Evolutionary conservation across 164 flowering plant genomes (phyloP).

Genomic region (Nelumbo lutea): DNA sequence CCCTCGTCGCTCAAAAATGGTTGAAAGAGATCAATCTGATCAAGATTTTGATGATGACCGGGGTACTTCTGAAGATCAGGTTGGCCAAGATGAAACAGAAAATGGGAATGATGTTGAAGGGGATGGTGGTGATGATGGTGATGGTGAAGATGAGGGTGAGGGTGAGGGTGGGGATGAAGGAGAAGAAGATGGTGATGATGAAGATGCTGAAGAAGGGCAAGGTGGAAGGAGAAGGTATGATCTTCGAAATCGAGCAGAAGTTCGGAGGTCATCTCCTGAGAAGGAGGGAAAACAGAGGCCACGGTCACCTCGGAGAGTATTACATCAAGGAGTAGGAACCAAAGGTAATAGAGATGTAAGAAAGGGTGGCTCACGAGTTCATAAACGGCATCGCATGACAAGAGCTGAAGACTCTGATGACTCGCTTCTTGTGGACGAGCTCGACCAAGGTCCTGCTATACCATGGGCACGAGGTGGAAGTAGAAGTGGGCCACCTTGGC

Average conservation of each 20-base stretch:
- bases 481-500: slow-evolving; percentile 88
- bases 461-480: slow-evolving; percentile 93
- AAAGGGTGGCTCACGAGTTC: slow-evolving; percentile 87
- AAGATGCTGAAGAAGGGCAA: slow-evolving; percentile 74
- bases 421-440: slow-evolving; percentile 98
- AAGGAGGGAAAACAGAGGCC: slow-evolving; percentile 69
- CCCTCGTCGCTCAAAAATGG: slow-evolving; percentile 59
- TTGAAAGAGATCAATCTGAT: slow-evolving; percentile 32
- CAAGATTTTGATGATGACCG: slow-evolving; percentile 67
- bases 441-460: slow-evolving; percentile 86
- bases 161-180: slow-evolving; percentile 43
- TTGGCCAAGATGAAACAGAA: slow-evolving; percentile 53
- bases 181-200: slow-evolving; percentile 65
- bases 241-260: slow-evolving; percentile 95
- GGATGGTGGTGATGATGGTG: slow-evolving; percentile 34
- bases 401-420: slow-evolving; percentile 96
- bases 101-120: slow-evolving; percentile 65
- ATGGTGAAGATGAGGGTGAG: slow-evolving; percentile 26
- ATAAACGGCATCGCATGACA: slow-evolving; percentile 73
- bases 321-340: slow-evolving; percentile 91
- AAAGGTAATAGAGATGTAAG: slow-evolving; percentile 77
- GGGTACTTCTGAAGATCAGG: slow-evolving; percentile 67
- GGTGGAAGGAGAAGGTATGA: slow-evolving; percentile 91
- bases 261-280: slow-evolving; percentile 64
- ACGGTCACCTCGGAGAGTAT: slow-evolving; percentile 83